Evolutionary conservation across 78 protist genomes (phyloP), one percentile per base, ranked within the genome.

Genomic region (Polysphondylium violaceum): DNA sequence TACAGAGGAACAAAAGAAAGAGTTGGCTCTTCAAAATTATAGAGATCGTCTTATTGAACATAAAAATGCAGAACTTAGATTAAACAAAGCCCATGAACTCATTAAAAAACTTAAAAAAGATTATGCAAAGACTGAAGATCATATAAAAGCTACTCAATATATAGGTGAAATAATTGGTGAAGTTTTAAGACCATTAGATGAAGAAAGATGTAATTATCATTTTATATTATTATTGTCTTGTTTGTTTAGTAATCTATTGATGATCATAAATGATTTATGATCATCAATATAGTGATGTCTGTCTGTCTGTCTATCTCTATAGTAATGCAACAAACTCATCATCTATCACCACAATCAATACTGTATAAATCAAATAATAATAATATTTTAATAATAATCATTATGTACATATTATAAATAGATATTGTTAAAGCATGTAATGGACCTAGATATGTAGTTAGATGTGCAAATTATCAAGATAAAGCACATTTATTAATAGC

Each of bases 381-480:
- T 67, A 67, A 67, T 17, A 67, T 67, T 27, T 17, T 17, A 19
- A 67, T 56, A 19, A 56, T 56, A 19, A 56, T 19, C 4, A 19
- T 56, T 21, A 19, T 55, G 0, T 55, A 55, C 7, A 7, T 19
- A 23, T 55, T 1, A 55, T 5, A 3, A 31, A 21, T 69, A 95
- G 98, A 93, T 90, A 98, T 98, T 71, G 99, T 99, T 81, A 98
- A 98, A 71, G 99, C 99, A 6, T 91, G 98, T 35, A 87, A 95
- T 93, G 99, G 99, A 17, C 99, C 99, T 21, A 96, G 99, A 21
- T 98, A 99, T 88, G 97, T 99, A 9, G 99, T 99, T 4, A 99
- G 99, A 16, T 96, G 98, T 83, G 43, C 95, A n/a, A 67, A 63
- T 29, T 93, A 91, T 71, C 86, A 98, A 43, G 96, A 96, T 61